phyloP scores from a whole-genome alignment of 2,329 filamentous ascomycete genomes.

The Zasmidium cellare region DNA sequence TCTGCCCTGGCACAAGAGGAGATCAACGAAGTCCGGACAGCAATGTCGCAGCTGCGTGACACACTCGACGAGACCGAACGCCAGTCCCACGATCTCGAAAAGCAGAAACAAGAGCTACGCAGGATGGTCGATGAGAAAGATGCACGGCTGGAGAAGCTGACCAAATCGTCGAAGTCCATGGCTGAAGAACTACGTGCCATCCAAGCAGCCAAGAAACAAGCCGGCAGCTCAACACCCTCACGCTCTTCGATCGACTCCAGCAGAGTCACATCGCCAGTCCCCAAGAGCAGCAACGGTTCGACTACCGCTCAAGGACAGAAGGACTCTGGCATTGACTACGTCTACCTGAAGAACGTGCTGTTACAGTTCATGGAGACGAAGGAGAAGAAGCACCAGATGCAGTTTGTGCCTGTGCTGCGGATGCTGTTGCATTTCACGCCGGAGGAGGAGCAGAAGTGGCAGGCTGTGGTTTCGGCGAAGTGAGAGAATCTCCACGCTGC shows the following conservation, averaged over 20 bases:
- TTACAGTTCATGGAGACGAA: slow-evolving; percentile 80
- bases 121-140: slow-evolving; percentile 19
- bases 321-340: slow-evolving; percentile 51
- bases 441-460: slow-evolving; percentile 86
- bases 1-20: slow-evolving; percentile 71
- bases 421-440: slow-evolving; percentile 76
- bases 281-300: slow-evolving; percentile 22
- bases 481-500: not conserved
- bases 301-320: slow-evolving; percentile 5
- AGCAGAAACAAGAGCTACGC: slow-evolving; percentile 62
- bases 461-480: slow-evolving; percentile 64
- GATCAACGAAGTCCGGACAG: slow-evolving; percentile 70
- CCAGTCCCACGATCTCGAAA: slow-evolving; percentile 79
- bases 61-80: slow-evolving; percentile 85
- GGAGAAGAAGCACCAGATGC: slow-evolving; percentile 72
- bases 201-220: slow-evolving; percentile 39
- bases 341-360: slow-evolving; percentile 78
- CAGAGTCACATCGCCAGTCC: slow-evolving; percentile 48
- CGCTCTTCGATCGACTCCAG: slow-evolving; percentile 61
- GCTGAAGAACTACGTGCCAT: slow-evolving; percentile 58
- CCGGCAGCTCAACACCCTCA: slow-evolving; percentile 51
- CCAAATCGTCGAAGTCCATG: slow-evolving; percentile 64
- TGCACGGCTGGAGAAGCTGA: slow-evolving; percentile 35
- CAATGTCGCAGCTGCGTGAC: slow-evolving; percentile 75
- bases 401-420: slow-evolving; percentile 75